Evolutionary conservation across 2,329 filamentous ascomycete genomes (phyloP), one percentile per base, ranked within the genome.

Genomic region (Epichloe uncinata): DNA sequence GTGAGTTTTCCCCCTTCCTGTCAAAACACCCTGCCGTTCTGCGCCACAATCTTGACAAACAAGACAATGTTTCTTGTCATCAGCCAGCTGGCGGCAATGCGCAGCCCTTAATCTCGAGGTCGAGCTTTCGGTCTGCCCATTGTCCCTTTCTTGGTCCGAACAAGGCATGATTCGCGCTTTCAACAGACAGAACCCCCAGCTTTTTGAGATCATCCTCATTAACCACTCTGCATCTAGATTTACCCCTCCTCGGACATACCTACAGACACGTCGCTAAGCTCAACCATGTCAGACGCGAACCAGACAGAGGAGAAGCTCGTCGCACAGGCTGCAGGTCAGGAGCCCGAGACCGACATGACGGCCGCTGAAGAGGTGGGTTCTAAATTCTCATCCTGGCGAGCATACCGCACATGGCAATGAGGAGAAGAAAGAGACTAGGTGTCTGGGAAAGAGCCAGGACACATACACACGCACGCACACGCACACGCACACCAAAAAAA

Each of bases 301-400:
- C 46, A 51, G 34, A 38, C 47, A 42, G 52, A 51, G 20, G 49
- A 49, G n/a, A 47, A 49, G 43, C 47, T 42, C 35, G 48, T 46
- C 26, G 50, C 46, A 42, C 41, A 50, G 45, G 11, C 41, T 45
- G 37, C 45, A 15, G 46, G 48, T n/a, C 46, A 43, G 33, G 46
- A 52, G 41, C 45, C 46, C 13, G 52, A 53, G 33, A 48, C 49
- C 16, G 52, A 52, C 44, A 52, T 53, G 49, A 50, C 52, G 47
- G 49, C 53, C n/a, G 51, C 43, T 50, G 48, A 55, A 55, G 50
- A 55, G 53, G 52, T 52, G 50, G 52, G 50, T 53, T 48, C 22
- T n/a, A 40, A 16, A 42, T 18, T 50, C 41, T 48, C 35, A 22
- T 47, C 13, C 34, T 37, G 41, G 22, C 45, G 47, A 30, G 42